phyloP scores from a whole-genome alignment of 78 protist species.

The Monocercomonoides exilis region DNA sequence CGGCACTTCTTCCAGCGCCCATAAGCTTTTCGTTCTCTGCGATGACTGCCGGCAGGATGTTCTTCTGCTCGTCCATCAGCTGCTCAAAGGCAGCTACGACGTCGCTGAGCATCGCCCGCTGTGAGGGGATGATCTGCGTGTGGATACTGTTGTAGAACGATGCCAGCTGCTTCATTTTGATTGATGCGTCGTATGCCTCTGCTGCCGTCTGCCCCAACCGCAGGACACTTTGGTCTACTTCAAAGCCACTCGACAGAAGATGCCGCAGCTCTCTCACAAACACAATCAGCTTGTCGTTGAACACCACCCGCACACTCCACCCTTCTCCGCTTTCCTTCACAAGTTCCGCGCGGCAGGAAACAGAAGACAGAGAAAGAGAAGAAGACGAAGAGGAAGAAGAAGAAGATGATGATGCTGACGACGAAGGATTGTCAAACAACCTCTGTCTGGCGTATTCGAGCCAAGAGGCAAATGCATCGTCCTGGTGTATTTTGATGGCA shows the following conservation, averaged over 20 bases:
- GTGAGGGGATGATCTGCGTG: slow-evolving; percentile 7
- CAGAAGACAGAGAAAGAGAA: too few relatives aligned
- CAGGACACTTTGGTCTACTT: neutral
- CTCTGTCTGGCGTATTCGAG: too few relatives aligned
- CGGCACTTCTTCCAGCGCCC: too few relatives aligned
- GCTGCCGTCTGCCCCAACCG: neutral
- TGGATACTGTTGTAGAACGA: neutral
- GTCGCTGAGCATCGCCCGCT: neutral
- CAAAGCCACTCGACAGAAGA: neutral
- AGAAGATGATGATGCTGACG: too few relatives aligned
- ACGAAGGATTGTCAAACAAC: too few relatives aligned
- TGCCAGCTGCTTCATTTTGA: neutral
- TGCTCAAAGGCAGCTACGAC: neutral
- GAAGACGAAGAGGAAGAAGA: too few relatives aligned
- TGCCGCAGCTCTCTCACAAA: neutral
- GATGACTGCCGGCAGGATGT: too few relatives aligned
- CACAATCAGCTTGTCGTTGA: neutral
- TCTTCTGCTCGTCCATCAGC: neutral
- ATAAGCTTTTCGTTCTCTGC: neutral
- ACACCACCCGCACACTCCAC: neutral
- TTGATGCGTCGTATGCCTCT: neutral
- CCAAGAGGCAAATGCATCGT: too few relatives aligned
- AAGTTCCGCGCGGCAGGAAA: too few relatives aligned
- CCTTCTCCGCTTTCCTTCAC: neutral
- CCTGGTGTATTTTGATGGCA: too few relatives aligned